Evolutionary conservation across 1,139 yeast genomes (phyloP), one percentile per base, ranked within the genome.

Genomic region (Insectozyma bohioensis): DNA sequence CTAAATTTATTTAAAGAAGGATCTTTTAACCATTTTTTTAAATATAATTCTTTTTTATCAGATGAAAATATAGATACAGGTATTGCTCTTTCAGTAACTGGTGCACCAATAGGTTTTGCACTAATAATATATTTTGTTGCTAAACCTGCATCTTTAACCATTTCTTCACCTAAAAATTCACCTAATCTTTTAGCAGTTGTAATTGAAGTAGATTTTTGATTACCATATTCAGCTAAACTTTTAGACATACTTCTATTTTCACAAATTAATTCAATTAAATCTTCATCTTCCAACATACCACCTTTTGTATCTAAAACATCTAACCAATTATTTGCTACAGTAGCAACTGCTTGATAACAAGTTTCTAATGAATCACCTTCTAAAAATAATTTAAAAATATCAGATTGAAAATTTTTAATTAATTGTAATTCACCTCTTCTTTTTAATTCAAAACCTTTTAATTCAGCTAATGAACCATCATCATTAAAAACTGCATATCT

Each of bases 181-280:
- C 97, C 97, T 32, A 94, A 67, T 46, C 99, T 73, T 47, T 73
- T 78, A 1, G 98, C 98, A 1, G 98, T 92, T 2, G 97, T 88
- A 45, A 94, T 92, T 0, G 97, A 87, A 0, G 97, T 88, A 0
- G 97, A 87, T 52, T 94, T 94, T 52, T 88, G 97, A 19, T 72
- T 75, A 5, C 81, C 97, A 50, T 94, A 94, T 52, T 92, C 98
- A 10, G 78, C 84, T 46, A 94, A 68, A 31, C 95, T 78, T 52
- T 86, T 90, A 15, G 95, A 85, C 98, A 94, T 92, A 56, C 90
- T 82, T 66, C 94, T 81, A 54, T 92, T 92, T 55, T 94, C 98
- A 62, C 97, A 87, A 79, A 94, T 90, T 47, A 94, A 76, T 48
- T 85, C 95, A 49, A 94, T 84, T 45, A 94, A 73, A 58, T 94